Conservation (phyloP, 75 land plant species). For the Chamaecyparis obtusa region DNA sequence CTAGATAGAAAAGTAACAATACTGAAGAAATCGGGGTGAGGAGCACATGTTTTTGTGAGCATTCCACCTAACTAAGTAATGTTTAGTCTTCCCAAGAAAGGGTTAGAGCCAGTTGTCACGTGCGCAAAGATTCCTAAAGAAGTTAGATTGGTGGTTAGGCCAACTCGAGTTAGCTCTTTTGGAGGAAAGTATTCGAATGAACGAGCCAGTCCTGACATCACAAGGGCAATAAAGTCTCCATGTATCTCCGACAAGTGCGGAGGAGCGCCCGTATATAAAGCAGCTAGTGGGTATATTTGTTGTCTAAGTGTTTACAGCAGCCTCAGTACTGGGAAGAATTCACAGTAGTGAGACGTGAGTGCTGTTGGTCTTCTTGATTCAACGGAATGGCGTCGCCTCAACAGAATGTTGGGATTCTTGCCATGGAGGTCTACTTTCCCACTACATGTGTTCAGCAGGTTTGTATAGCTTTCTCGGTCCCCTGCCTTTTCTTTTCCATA, state of each 20-base stretch:
- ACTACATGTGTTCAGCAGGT: slow-evolving; percentile 86
- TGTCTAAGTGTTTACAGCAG: neutral
- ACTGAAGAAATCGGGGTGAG: no score
- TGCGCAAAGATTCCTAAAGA: neutral
- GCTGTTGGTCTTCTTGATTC: neutral
- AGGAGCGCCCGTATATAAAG: neutral
- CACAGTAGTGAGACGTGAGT: no score
- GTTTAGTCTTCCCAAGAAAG: no score
- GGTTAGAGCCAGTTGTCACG: neutral
- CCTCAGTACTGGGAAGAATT: neutral
- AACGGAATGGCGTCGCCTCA: slow-evolving; percentile 32
- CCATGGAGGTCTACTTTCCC: slow-evolving; percentile 97
- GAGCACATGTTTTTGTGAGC: no score
- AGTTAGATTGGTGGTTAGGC: neutral
- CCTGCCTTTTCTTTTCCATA: neutral
- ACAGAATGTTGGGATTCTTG: slow-evolving; percentile 85
- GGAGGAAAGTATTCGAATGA: no score
- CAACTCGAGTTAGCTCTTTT: neutral
- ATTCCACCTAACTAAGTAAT: no score
- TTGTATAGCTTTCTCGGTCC: neutral
- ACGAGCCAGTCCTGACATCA: no score
- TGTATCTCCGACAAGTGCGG: neutral
- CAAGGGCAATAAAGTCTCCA: neutral
- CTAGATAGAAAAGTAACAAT: no score
- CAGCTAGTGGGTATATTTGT: neutral